Evolutionary conservation across 169 alveolate species (phyloP), one percentile per base, ranked within the genome.

Genomic region (Plasmodium inui): DNA sequence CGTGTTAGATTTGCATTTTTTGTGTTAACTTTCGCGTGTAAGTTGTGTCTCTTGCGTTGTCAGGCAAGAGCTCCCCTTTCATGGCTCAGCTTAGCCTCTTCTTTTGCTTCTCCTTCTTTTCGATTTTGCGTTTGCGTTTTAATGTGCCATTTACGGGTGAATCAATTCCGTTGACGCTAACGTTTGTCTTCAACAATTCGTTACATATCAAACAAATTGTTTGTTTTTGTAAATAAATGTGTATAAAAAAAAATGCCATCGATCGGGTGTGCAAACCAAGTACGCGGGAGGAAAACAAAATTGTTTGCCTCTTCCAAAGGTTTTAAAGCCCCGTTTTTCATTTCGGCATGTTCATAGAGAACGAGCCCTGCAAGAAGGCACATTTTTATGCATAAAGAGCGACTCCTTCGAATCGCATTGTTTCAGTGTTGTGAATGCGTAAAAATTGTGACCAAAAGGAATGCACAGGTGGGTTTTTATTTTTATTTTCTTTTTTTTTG

Each of bases 111-210:
- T 81, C 12, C 34, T 14, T 26, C 53, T 81, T 22, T 81, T 81
- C 19, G 46, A 28, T 4, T 81, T 81, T 41, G 32, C 30, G 71
- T 81, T 81, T 81, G 22, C 7, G 37, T 17, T 81, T 81, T 81
- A n/a, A 28, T 12, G 57, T 61, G 28, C 34, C 28, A 79, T 14
- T 79, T 79, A 39, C 57, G 2, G 12, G 55, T 41, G 70, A 39
- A n/a, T 79, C 30, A 37, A 79, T 32, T 79, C 30, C 84, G 55
- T 41, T 79, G 57, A 5, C 12, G 37, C 19, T 79, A 41, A 37
- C 70, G 50, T 79, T 22, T 79, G 70, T 79, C 84, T 79, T 79
- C 44, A 3, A 14, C 76, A 28, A 79, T 79, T 79, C 84, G 57
- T 79, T 79, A 79, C 32, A 79, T 44, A 79, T 79, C 57, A 73